These are phyloP conservation scores for Hippophae rhamnoides DNA, from an alignment of 306 rosid genomes.

Conservation along the genomic window DNA sequence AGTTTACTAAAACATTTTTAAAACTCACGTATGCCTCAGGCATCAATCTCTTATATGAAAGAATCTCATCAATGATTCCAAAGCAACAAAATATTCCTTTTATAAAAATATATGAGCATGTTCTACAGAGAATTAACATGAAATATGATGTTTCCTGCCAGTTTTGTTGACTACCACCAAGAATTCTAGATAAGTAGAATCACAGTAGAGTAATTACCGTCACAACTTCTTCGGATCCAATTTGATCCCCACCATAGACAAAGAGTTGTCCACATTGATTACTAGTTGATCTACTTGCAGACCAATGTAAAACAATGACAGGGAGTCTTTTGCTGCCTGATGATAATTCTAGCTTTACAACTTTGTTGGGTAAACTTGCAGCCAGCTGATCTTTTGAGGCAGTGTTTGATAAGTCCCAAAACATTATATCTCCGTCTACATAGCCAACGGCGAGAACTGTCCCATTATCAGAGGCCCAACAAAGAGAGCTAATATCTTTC, in stretches of 20 bases:
- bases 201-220: slow-evolving; percentile 30
- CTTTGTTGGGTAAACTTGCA: slow-evolving; percentile 33
- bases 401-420: slow-evolving; percentile 63
- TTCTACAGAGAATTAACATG: not conserved
- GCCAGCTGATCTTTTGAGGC: slow-evolving; percentile 29
- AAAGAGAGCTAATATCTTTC: slow-evolving; percentile 75
- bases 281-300: slow-evolving; percentile 27
- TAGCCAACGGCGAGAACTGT: slow-evolving; percentile 71
- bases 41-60: too few relatives aligned
- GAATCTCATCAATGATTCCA: too few relatives aligned
- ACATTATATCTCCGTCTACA: slow-evolving; percentile 81
- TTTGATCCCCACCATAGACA: slow-evolving; percentile 78
- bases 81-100: not conserved
- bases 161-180: slow-evolving; percentile 10
- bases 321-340: slow-evolving; percentile 66
- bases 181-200: slow-evolving; percentile 15
- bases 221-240: slow-evolving; percentile 80
- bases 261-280: slow-evolving; percentile 48
- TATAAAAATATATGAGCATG: not conserved
- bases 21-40: too few relatives aligned
- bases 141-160: not conserved
- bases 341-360: slow-evolving; percentile 65
- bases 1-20: too few relatives aligned
- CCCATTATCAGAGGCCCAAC: slow-evolving; percentile 78
- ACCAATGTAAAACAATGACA: slow-evolving; percentile 60